A percentile compares a stretch with the other conserved stretches of the same genome.
Conservation (phyloP, 1,284 basidiomycete genomes). For the Ustilago nuda region DNA sequence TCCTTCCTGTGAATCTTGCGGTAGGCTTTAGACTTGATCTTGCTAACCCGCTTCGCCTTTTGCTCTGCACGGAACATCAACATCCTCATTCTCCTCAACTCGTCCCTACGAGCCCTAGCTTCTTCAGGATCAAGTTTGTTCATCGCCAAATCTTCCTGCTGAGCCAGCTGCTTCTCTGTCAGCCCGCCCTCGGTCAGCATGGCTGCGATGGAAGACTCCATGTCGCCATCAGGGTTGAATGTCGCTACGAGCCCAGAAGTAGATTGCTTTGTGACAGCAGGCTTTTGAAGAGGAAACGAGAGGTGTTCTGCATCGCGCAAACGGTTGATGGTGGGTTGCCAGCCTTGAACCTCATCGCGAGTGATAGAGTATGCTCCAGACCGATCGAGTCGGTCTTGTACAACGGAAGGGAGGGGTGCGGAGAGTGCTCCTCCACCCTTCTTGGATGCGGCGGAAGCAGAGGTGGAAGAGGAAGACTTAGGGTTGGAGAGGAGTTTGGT, state of each 20-base stretch:
- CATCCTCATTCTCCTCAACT: slow-evolving; percentile 88
- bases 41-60: slow-evolving; percentile 88
- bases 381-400: slow-evolving; percentile 89
- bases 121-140: slow-evolving; percentile 85
- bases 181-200: slow-evolving; percentile 68
- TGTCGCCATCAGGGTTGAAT: slow-evolving; percentile 65
- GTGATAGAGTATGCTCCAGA: slow-evolving; percentile 94
- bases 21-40: slow-evolving; percentile 96
- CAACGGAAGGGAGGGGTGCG: slow-evolving; percentile 85
- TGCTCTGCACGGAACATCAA: slow-evolving; percentile 92
- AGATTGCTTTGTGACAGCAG: slow-evolving; percentile 71
- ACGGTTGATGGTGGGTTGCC: slow-evolving; percentile 82
- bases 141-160: slow-evolving; percentile 84
- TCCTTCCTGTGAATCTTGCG: slow-evolving; percentile 85
- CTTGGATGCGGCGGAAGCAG: slow-evolving; percentile 73
- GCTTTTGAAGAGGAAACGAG: slow-evolving; percentile 84
- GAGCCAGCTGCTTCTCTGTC: slow-evolving; percentile 76
- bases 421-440: slow-evolving; percentile 76
- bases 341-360: slow-evolving; percentile 91
- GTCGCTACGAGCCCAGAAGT: slow-evolving; percentile 82
- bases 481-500: slow-evolving; percentile 49
- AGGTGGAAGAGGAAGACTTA: slow-evolving; percentile 50
- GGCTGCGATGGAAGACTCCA: slow-evolving; percentile 62
- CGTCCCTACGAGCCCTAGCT: slow-evolving; percentile 80
- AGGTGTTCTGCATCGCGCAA: slow-evolving; percentile 82